Evolutionary conservation across 345 rosid genomes (phyloP), one percentile per base, ranked within the genome.

Genomic region (Salix koriyanagi): DNA sequence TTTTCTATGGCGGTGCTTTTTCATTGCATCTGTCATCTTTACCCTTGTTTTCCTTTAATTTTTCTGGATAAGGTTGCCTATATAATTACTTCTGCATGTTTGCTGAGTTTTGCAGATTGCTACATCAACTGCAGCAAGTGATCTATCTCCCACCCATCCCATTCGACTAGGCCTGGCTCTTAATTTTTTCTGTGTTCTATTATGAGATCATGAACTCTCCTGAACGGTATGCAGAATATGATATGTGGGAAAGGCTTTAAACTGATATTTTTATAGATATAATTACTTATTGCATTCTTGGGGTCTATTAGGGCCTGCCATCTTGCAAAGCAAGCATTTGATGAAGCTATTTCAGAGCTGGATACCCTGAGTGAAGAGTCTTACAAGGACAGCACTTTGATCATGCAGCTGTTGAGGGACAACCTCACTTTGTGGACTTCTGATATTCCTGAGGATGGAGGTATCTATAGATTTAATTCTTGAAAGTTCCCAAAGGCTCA

Each of bases 151-250:
- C 18, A 88, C 89, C 30, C 89, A 88, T 82, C 89, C 91, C 52
- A 87, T 88, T 73, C 82, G 87, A 74, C 83, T 86, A 77, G 91
- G 91, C 62, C 79, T 88, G 70, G 88, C 88, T 4, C 77, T 86
- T 74, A 88, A 88, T 73, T 88, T 84, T 84, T 73, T 88, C 91
- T 0, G 89, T 88, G 78, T 88, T 88, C 83, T 86, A 86, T 80
- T 86, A 88, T 76, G 91, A 88, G 84, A 84, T 88, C 77, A 78
- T 86, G 81, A 84, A 84, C 82, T 88, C 89, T 8, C 86, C 86
- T 50, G 89, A 86, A 77, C 76, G 89, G 91, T 88, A 80, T 69
- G 76, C 11, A 25, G n/a, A 65, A 2, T 25, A 10, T 65, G 23
- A 69, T 26, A 19, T 44, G 39, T 36, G 32, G 41, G 23, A 52